phyloP scores from a whole-genome alignment of 2,329 filamentous ascomycete genomes.

The Ophiostoma perfectum region DNA sequence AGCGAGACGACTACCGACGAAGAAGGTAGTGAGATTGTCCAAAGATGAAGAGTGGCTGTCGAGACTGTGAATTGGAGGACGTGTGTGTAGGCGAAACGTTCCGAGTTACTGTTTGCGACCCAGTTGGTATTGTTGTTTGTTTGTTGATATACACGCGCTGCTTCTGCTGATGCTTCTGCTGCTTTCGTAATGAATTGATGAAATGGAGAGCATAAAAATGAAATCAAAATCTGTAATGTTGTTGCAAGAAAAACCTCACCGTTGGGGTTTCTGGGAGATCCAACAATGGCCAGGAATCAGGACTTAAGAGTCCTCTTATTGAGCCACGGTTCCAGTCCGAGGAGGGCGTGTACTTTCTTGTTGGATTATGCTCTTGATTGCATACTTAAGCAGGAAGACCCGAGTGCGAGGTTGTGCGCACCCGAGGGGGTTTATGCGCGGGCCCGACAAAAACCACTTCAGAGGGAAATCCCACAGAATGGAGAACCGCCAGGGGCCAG shows the following conservation, averaged over 20 bases:
- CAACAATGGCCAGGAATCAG: not conserved
- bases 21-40: not conserved
- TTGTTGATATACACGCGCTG: constrained; percentile 5
- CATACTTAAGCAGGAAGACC: not conserved
- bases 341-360: constrained; percentile 13
- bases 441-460: not conserved
- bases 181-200: constrained; percentile 6
- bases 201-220: constrained; percentile 7
- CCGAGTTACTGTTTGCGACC: too few species aligned
- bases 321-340: constrained; percentile 11
- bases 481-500: not conserved
- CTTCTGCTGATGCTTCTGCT: constrained; percentile 18
- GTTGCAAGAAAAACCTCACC: constrained; percentile 18
- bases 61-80: too few species aligned
- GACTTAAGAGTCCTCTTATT: constrained; percentile 15
- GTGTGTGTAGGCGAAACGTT: too few species aligned
- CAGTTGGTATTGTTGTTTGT: not conserved
- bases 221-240: constrained; percentile 16
- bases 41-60: not conserved
- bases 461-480: not conserved
- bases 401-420: not conserved
- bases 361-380: constrained; percentile 2
- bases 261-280: constrained; percentile 22
- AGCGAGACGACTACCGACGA: not conserved
- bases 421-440: not conserved